These are phyloP conservation scores for Cochlearia excelsa DNA, from an alignment of 345 rosid species.

Conservation along the genomic window DNA sequence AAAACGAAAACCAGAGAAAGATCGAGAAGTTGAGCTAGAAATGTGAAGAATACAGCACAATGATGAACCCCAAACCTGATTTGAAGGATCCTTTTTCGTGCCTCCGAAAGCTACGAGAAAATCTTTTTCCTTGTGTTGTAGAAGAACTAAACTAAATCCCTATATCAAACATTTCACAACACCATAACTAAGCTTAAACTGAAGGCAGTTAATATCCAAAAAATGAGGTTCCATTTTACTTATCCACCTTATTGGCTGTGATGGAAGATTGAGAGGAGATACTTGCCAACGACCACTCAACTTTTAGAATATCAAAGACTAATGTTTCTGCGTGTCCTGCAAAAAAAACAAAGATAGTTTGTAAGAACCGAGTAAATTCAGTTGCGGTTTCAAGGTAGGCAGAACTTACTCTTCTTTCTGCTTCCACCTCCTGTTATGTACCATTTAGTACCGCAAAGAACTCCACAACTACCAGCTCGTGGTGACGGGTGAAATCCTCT, in stretches of 20 bases:
- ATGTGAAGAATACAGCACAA: conserved; percentile 2
- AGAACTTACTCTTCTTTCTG: conserved; percentile 88
- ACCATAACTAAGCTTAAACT: conserved; percentile 13
- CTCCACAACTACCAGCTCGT: conserved; percentile 89
- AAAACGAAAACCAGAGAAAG: too few relatives aligned
- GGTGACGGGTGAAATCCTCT: conserved; percentile 94
- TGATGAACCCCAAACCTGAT: conserved; percentile 62
- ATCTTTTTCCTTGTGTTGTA: conserved; percentile 87
- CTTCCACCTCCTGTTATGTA: conserved; percentile 96
- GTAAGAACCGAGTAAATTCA: conserved; percentile 6
- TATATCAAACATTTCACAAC: conserved; percentile 31
- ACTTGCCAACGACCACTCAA: conserved; percentile 80
- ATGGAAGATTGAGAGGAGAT: conserved; percentile 72
- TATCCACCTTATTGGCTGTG: conserved; percentile 62
- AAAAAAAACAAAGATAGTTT: conserved; percentile 4
- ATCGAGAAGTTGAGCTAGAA: background rate
- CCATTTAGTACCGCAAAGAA: conserved; percentile 91
- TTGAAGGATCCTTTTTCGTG: conserved; percentile 74
- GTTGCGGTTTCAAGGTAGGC: conserved; percentile 21
- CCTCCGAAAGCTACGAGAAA: conserved; percentile 97
- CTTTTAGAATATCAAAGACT: conserved; percentile 66
- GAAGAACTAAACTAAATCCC: conserved; percentile 90
- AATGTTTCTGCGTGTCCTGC: conserved; percentile 90
- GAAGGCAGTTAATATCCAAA: background rate
- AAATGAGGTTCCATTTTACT: background rate